Evolutionary conservation across 2,329 filamentous ascomycete species (phyloP), one percentile per base, ranked within the genome.

Genomic region (Colletotrichum chrysophilum): DNA sequence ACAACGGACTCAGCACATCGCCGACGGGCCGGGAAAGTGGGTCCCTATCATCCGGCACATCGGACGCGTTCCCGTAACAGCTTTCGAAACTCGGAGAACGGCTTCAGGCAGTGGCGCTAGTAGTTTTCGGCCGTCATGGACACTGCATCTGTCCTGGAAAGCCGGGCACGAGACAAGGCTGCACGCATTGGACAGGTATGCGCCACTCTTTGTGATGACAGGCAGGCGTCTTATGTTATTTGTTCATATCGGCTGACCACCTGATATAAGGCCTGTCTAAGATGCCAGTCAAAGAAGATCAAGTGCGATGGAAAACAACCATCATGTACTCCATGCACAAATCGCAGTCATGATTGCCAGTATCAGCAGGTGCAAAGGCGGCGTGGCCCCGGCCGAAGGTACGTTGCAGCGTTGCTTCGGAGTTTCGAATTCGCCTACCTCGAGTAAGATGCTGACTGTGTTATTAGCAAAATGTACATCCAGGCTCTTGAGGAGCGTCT

Each of bases 261-360:
- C n/a, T 21, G n/a, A n/a, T 16, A 7, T 9, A 14, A 77, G 76
- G 74, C 76, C 18, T 77, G 76, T 43, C 34, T 73, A 16, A 69
- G 76, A 74, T 77, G 76, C 16, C 60, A 76, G n/a, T 74, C 68
- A 2, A 76, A 75, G 30, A 77, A 77, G 48, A 74, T 76, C 36
- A 75, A 75, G 24, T 77, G 76, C 16, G 76, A 77, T 21, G 76
- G 74, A 2, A 70, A 9, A 28, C 60, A 24, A 13, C 76, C 76
- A n/a, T 70, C 69, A 4, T 77, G 76, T 24, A 69, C 76, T 38
- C 32, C 74, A 4, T 77, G 76, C 28, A 64, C 65, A 24, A 74
- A 24, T 21, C 60, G 64, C 9, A 56, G 55, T 7, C 69, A 73
- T 58, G 74, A 77, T 6, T 77, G 76, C 16, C 32, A 64, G 13